Base-by-base conservation (phyloP, 768 basidiomycete genomes). In the Basidioascus undulatus region DNA sequence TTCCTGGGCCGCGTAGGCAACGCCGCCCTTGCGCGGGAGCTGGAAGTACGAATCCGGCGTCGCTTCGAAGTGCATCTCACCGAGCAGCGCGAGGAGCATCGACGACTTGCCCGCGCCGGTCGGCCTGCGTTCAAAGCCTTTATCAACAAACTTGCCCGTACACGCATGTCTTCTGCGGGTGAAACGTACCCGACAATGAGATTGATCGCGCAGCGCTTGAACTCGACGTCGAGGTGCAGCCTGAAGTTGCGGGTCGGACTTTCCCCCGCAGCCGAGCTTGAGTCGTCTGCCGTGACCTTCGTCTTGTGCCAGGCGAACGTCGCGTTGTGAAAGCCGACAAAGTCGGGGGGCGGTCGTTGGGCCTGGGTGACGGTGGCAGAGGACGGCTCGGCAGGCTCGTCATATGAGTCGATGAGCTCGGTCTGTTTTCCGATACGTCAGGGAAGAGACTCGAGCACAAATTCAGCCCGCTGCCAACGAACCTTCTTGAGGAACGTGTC, bases 1-100 rank as follows among this genome's bases (percentile, higher is more conserved):
- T 52, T 82, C 78, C 54, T 87, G 81, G 3, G 75, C 74, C 6
- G 75, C 75, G 53, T 78, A 82, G 2, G 78, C 72, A 30, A 86
- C 65, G 5, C 80, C 78, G 1, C 64, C 64, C 4, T 59, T 59
- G 3, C 77, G 62, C 20, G 80, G 79, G 6, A 83, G 65, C 46
- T 68, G 70, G 55, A 66, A 76, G 66, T 69, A 75, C 0, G 76
- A 70, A 32, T 67, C 64, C 1, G 66, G 41, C 2, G 23, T 37
- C 10, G 46, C 41, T 31, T 58, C 42, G 42, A 60, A 61, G 45
- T 61, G 58, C 48, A 62, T 55, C 47, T 62, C 61, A 23, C 61
- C 59, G 3, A 61, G 48, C 3, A 62, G 50, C 3, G 61, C 61
- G 53, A 57, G 46, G 8, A 50, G 41, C 4, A 48, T 20, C 5